Evolutionary conservation across 768 basidiomycete species (phyloP), one percentile per base, ranked within the genome.

Genomic region (Boletus speciosus): DNA sequence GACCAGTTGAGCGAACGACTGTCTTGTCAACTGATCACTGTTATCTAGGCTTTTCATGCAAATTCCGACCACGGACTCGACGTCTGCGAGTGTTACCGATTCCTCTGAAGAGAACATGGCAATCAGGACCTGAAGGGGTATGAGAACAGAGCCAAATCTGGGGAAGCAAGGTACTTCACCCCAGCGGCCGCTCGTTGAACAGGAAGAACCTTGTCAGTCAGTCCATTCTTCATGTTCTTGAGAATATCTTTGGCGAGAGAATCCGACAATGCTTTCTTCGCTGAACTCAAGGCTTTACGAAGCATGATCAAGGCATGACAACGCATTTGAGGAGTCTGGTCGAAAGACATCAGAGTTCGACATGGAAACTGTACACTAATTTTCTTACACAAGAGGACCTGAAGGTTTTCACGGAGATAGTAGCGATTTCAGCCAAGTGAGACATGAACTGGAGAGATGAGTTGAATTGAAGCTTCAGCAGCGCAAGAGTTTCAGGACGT

Each of bases 251-350:
- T 93, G 50, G 79, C 70, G 3, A 83, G 74, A 5, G 84, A 74
- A 55, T 99, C 96, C 0, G 90, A 84, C 1, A 96, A 78, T 0
- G 93, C 93, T 49, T 86, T 85, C 57, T 88, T 93, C 0, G 92
- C 93, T 1, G 85, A 86, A 10, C 70, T 70, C n/a, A 97, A 70
- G 0, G 91, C 78, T 68, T 95, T 94, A n/a, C 80, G 78, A 25
- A 98, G 78, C 6, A 91, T 81, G 2, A 80, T 65, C 6, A 98
- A 69, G 1, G 93, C 89, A 55, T 95, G 84, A 65, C 83, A 91
- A 6, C 95, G 84, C 27, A 97, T 78, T 21, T 95, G 77, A 48
- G 92, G 81, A 6, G 87, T 81, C 92, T 96, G 57, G 38, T 51
- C 52, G 45, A 49, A 36, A 23, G 19, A 27, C 19, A 48, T 54